Evolutionary conservation across 192 early-diverging fungal genomes (phyloP).

Genomic region (Backusella sp.): DNA sequence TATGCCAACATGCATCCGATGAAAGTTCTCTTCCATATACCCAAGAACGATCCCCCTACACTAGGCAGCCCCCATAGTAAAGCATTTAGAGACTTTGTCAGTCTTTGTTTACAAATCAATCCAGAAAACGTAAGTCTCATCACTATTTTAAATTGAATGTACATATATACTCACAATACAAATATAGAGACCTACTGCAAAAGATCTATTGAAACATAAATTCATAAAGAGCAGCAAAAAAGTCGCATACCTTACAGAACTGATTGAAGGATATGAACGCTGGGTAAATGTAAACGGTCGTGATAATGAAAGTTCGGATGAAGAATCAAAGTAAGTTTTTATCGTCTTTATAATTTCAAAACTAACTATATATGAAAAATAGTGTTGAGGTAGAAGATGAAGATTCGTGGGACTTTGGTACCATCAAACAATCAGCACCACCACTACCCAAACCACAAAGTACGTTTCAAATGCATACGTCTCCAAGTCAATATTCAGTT

Average conservation of each 20-base stretch:
- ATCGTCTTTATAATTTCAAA: not conserved
- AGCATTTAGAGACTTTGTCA: slow-evolving; percentile 88
- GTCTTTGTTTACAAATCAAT: slow-evolving; percentile 84
- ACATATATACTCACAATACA: not conserved
- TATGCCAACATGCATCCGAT: slow-evolving; percentile 93
- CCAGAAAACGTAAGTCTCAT: slow-evolving; percentile 57
- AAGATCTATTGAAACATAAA: slow-evolving; percentile 83
- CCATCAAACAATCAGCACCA: slow-evolving; percentile 39
- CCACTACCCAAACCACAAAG: slow-evolving; percentile 11
- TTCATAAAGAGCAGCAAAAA: slow-evolving; percentile 87
- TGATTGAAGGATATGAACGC: slow-evolving; percentile 80
- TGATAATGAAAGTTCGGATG: slow-evolving; percentile 49
- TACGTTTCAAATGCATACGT: not conserved
- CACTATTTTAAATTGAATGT: not conserved
- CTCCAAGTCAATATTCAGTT: slow-evolving; percentile 19
- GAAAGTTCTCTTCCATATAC: slow-evolving; percentile 93
- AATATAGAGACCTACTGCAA: slow-evolving; percentile 83
- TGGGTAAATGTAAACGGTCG: slow-evolving; percentile 63
- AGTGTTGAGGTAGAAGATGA: slow-evolving; percentile 40
- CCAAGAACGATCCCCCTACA: slow-evolving; percentile 83
- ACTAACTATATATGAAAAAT: not conserved
- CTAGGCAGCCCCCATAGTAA: slow-evolving; percentile 77
- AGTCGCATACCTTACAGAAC: slow-evolving; percentile 78
- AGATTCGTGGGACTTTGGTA: slow-evolving; percentile 57
- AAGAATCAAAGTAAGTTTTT: slow-evolving; percentile 39